phyloP scores from a whole-genome alignment of 2,329 filamentous ascomycete species.

The Tolypocladium paradoxum region DNA sequence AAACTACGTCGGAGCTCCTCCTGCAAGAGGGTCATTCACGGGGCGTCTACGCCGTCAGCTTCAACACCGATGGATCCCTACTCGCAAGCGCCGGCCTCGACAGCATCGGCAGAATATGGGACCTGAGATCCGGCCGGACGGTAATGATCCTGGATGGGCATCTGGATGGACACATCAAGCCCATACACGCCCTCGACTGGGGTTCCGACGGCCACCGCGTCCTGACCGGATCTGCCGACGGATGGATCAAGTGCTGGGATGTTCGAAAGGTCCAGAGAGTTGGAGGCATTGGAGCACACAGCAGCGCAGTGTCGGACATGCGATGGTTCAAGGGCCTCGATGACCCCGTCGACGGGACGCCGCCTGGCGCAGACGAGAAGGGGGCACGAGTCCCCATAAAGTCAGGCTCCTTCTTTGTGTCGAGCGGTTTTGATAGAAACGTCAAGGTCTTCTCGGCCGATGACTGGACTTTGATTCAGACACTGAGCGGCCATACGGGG shows the following conservation, averaged over 20 bases:
- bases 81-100: slow-evolving; percentile 88
- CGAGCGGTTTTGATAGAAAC: slow-evolving; percentile 84
- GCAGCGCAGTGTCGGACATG: slow-evolving; percentile 82
- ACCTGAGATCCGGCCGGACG: slow-evolving; percentile 81
- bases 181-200: slow-evolving; percentile 92
- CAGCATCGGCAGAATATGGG: slow-evolving; percentile 92
- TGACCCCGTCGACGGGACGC: slow-evolving; percentile 52
- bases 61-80: slow-evolving; percentile 84
- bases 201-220: slow-evolving; percentile 83
- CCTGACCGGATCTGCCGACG: slow-evolving; percentile 83
- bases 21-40: slow-evolving; percentile 91
- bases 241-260: slow-evolving; percentile 98
- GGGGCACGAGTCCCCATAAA: slow-evolving; percentile 66
- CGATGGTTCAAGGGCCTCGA: slow-evolving; percentile 88
- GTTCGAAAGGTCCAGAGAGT: slow-evolving; percentile 76
- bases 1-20: slow-evolving; percentile 71
- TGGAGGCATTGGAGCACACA: slow-evolving; percentile 83
- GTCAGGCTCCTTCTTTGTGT: slow-evolving; percentile 84
- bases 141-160: slow-evolving; percentile 93
- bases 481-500: slow-evolving; percentile 78
- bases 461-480: slow-evolving; percentile 87
- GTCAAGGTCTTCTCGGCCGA: slow-evolving; percentile 95
- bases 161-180: slow-evolving; percentile 69
- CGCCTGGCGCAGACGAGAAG: slow-evolving; percentile 52
- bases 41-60: slow-evolving; percentile 82